Base-by-base conservation (phyloP, 228 moss, liverwort and hornwort species). In the Sphagnum magellanicum region DNA sequence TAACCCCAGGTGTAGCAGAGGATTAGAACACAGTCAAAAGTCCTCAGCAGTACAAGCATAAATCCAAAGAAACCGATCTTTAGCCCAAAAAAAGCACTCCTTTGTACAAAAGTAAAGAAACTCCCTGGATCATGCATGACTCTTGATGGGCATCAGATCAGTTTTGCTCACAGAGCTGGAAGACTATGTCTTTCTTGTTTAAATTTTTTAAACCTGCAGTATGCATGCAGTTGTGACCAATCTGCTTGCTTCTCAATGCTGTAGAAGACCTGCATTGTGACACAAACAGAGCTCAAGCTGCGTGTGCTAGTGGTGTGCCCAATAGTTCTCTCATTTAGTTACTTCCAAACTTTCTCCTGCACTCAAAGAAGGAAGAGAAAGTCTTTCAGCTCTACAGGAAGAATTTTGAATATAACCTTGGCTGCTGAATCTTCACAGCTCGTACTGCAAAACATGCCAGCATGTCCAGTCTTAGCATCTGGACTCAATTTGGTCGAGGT, bases 181-280 rank as follows among this genome's bases (percentile, higher is more conserved):
- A 17, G 17, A 17, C 17, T 17, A 17, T 17, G 17, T 17, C 17
- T 17, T 17, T 17, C 17, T 17, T 17, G 17, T 17, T 17, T 17
- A 1, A 17, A 17, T 17, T 17, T 17, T 17, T 17, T 17, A 0
- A 70, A 91, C 91, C 87, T 87, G 81, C 91, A 89, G 66, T 87
- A 82, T 15, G 70, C 70, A 60, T 84, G 84, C 72, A 87, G 79
- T 74, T 82, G 80, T 66, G 87, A 83, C 89, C 91, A 89, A 74
- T 89, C 81, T 14, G 72, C 83, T 75, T 74, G 82, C 74, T 77
- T 79, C 65, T 91, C 91, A 63, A 83, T 79, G 48, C 53, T 61
- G 73, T 76, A 81, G 67, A 91, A 89, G 5, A 57, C 71, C 89
- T 91, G 82, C 64, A 53, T 64, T 60, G 68, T 61, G 69, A 48